These are phyloP conservation scores for Diaporthe ilicicola DNA, from an alignment of 2,329 filamentous ascomycete species.

Conservation along the genomic window DNA sequence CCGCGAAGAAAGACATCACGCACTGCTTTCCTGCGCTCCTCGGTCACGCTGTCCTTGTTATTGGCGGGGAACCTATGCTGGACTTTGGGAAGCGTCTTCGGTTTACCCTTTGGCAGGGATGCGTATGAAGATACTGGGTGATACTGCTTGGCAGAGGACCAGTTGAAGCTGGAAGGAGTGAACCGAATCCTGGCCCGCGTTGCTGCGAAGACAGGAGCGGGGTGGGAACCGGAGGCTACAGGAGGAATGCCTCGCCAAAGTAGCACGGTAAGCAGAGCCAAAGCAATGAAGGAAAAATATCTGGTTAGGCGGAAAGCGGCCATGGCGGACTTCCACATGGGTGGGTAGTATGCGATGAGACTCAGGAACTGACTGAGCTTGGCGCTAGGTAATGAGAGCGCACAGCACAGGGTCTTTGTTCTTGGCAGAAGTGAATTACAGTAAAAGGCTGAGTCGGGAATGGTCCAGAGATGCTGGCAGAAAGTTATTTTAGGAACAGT, in stretches of 20 bases:
- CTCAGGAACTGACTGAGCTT: background rate
- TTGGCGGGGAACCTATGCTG: slow-evolving; percentile 71
- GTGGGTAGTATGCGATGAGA: background rate
- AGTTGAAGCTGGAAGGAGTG: slow-evolving; percentile 19
- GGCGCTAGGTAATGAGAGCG: background rate
- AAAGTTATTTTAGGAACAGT: background rate
- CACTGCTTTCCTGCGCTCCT: no score
- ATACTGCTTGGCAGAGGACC: slow-evolving; percentile 26
- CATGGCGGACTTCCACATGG: background rate
- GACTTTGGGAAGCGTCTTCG: slow-evolving; percentile 78
- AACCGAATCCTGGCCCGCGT: background rate
- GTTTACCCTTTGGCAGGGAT: slow-evolving; percentile 74
- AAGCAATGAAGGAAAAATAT: background rate
- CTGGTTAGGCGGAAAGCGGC: background rate
- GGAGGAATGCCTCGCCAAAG: background rate
- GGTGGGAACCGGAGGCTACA: background rate
- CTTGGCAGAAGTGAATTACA: background rate
- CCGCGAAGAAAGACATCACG: no score
- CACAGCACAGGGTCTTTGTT: background rate
- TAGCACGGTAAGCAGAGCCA: background rate
- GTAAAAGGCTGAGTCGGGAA: background rate
- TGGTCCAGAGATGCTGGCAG: background rate
- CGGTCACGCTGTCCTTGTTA: background rate
- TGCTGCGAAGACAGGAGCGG: background rate
- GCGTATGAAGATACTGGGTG: slow-evolving; percentile 86